These are phyloP conservation scores for Phytopythium cucurbitacearum DNA, from an alignment of 352 stramenopile genomes.

Conservation along the genomic window DNA sequence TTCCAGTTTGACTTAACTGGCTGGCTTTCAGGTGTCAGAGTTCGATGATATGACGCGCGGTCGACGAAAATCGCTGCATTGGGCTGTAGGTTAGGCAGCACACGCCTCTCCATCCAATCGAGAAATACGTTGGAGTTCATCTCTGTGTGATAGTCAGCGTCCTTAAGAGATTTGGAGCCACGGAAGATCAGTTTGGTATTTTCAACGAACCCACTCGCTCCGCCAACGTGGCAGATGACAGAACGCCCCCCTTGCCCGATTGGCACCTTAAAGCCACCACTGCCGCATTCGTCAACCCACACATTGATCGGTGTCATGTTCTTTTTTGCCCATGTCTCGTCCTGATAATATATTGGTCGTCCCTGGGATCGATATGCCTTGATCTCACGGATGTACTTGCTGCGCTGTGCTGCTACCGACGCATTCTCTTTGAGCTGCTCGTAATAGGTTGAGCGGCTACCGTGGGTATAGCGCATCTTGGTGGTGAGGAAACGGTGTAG, in stretches of 20 bases:
- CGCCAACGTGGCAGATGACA: slow-evolving; percentile 12
- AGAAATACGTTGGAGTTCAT: too few species aligned
- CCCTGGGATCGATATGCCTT: slow-evolving; percentile 5
- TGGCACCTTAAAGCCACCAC: slow-evolving; percentile 13
- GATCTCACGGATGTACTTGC: slow-evolving; percentile 9
- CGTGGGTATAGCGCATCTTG: slow-evolving; percentile 10
- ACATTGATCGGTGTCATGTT: slow-evolving; percentile 15
- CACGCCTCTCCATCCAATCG: too few species aligned
- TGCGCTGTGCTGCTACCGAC: slow-evolving; percentile 7
- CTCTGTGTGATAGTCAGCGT: slow-evolving; percentile 19
- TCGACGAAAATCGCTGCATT: too few species aligned
- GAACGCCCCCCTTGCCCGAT: slow-evolving; percentile 6
- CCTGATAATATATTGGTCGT: slow-evolving; percentile 12
- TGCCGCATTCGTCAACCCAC: slow-evolving; percentile 11
- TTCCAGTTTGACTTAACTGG: too few species aligned
- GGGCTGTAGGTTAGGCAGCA: too few species aligned
- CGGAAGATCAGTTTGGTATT: slow-evolving; percentile 17
- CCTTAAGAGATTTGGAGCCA: slow-evolving; percentile 14
- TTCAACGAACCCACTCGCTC: slow-evolving; percentile 12
- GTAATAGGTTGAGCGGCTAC: slow-evolving; percentile 5
- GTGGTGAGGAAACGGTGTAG: slow-evolving; percentile 9
- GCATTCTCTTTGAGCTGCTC: slow-evolving; percentile 4
- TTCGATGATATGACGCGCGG: too few species aligned
- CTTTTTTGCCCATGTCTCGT: slow-evolving; percentile 12
- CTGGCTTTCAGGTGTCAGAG: too few species aligned